Percentiles rank a stretch among this genome's conserved stretches.
These are phyloP conservation scores for Dactylellina drechsleri DNA, from an alignment of 2,329 filamentous ascomycete species.

Conservation along the genomic window DNA sequence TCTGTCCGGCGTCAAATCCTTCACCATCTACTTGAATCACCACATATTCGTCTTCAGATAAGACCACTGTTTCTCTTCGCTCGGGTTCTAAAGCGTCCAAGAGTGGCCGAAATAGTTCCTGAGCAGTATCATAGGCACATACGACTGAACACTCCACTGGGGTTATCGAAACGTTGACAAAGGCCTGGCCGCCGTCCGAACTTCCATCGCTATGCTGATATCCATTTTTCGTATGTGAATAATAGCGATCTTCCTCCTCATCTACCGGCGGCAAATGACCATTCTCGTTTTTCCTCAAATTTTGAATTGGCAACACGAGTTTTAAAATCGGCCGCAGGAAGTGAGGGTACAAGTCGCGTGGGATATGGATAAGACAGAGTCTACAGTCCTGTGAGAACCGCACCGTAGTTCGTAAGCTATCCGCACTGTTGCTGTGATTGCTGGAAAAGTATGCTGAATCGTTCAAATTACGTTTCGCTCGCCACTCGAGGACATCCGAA, in stretches of 20 bases:
- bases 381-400: constrained; percentile 76
- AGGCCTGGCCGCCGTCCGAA: constrained; percentile 64
- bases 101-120: constrained; percentile 78
- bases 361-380: constrained; percentile 89
- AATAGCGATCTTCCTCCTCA: constrained; percentile 64
- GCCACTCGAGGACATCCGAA: constrained; percentile 49
- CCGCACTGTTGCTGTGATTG: constrained; percentile 46
- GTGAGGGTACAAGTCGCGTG: constrained; percentile 77
- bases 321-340: constrained; percentile 89
- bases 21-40: constrained; percentile 90
- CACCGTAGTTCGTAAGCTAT: constrained; percentile 59
- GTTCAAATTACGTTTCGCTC: constrained; percentile 49
- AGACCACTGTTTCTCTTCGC: constrained; percentile 69
- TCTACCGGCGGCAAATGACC: constrained; percentile 51
- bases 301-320: constrained; percentile 76
- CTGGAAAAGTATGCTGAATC: constrained; percentile 32
- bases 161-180: constrained; percentile 92
- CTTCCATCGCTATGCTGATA: constrained; percentile 52
- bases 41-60: constrained; percentile 84
- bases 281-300: constrained; percentile 62
- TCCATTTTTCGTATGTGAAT: constrained; percentile 37
- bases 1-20: constrained; percentile 87
- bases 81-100: constrained; percentile 71
- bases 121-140: constrained; percentile 79
- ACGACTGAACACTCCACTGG: constrained; percentile 92